Conservation (phyloP, 345 rosid genomes). For the Populus nigra region DNA sequence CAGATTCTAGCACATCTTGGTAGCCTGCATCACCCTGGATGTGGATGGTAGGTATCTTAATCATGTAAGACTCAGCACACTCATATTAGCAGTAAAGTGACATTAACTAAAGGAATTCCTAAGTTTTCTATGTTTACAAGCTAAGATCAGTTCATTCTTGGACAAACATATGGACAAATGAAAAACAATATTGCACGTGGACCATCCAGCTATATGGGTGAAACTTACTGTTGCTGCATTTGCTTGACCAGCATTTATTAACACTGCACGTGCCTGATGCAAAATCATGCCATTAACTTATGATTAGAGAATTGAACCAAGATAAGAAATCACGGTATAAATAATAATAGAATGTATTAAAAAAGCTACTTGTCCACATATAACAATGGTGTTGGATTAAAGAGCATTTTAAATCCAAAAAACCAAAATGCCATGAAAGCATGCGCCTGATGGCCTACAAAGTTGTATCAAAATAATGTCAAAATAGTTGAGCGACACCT, state of each 20-base stretch:
- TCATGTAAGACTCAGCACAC: constrained; percentile 6
- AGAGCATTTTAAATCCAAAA: neutral
- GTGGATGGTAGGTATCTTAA: constrained; percentile 21
- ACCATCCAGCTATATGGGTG: constrained; percentile 12
- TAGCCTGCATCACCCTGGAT: constrained; percentile 92
- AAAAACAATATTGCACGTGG: constrained; percentile 10
- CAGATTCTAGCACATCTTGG: constrained; percentile 80
- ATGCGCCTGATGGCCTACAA: too few relatives aligned
- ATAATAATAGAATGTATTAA: neutral
- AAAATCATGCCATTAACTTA: constrained; percentile 6
- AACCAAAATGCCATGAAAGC: neutral
- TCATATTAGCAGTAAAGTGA: neutral
- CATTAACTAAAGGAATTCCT: neutral
- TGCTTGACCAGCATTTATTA: constrained; percentile 98
- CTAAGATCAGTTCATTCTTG: neutral
- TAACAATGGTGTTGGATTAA: neutral
- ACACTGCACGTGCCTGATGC: constrained; percentile 81
- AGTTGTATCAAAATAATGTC: too few relatives aligned
- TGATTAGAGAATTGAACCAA: neutral
- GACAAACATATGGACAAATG: neutral
- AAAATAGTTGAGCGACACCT: too few relatives aligned
- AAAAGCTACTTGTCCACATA: neutral
- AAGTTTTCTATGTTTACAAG: neutral
- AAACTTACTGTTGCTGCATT: constrained; percentile 94
- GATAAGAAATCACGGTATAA: neutral